A percentile compares a stretch with the other conserved stretches of the same genome.
phyloP scores from a whole-genome alignment of 306 rosid genomes.

The Trichosanthes cucumerina region DNA sequence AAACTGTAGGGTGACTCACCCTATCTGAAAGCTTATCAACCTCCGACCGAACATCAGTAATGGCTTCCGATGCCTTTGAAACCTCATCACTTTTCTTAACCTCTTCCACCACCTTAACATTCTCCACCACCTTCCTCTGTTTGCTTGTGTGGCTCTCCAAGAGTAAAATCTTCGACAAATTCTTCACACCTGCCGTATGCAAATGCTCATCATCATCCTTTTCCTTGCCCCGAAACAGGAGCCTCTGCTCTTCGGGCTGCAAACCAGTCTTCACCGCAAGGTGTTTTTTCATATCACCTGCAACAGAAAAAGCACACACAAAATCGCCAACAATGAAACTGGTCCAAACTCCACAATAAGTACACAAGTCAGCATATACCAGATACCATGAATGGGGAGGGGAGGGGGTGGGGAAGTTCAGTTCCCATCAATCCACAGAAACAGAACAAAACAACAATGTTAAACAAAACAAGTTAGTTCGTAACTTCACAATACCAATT shows the following conservation, averaged over 20 bases:
- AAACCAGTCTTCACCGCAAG: slow-evolving; percentile 56
- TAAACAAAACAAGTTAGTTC: slow-evolving; percentile 2
- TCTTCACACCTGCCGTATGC: slow-evolving; percentile 65
- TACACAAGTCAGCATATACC: neutral
- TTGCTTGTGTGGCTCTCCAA: slow-evolving; percentile 42
- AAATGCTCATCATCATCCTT: slow-evolving; percentile 56
- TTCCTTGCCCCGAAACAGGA: slow-evolving; percentile 62
- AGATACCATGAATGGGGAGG: neutral
- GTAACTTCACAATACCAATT: neutral
- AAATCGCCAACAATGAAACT: slow-evolving; percentile 11
- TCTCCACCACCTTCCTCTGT: slow-evolving; percentile 44
- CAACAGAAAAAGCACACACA: slow-evolving; percentile 12
- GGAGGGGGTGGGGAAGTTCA: too few species aligned
- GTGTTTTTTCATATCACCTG: slow-evolving; percentile 66
- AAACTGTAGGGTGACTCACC: slow-evolving; percentile 25
- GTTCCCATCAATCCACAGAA: neutral
- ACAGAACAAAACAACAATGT: slow-evolving; percentile 1
- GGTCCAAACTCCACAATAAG: neutral
- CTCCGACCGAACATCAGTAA: slow-evolving; percentile 55
- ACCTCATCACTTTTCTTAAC: slow-evolving; percentile 30
- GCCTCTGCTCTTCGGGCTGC: slow-evolving; percentile 52
- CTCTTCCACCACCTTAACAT: slow-evolving; percentile 44
- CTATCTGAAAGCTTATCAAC: slow-evolving; percentile 68
- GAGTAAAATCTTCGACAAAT: slow-evolving; percentile 58
- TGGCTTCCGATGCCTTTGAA: slow-evolving; percentile 41